Conservation (phyloP, 441 rosid species). For the Gossypium schwendimanii region DNA sequence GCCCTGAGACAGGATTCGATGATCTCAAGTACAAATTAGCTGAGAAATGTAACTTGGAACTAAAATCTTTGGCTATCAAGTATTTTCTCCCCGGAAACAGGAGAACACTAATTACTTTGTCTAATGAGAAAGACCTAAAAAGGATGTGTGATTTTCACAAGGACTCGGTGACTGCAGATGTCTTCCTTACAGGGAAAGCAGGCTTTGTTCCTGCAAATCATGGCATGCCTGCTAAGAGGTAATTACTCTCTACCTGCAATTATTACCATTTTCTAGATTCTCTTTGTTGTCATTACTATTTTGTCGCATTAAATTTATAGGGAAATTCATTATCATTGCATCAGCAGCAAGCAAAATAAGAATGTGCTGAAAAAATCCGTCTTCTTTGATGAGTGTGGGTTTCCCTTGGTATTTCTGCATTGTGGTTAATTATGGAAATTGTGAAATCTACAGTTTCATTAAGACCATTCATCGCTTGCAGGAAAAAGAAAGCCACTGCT, state of each 20-base stretch:
- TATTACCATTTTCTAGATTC: conserved; percentile 3
- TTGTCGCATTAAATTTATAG: background rate
- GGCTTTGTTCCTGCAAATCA: conserved; percentile 44
- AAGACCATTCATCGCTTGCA: conserved; percentile 23
- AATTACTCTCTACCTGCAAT: conserved; percentile 10
- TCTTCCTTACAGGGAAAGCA: conserved; percentile 51
- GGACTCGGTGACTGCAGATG: conserved; percentile 66
- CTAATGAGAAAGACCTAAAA: conserved; percentile 67
- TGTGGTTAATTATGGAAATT: background rate
- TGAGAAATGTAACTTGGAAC: conserved; percentile 56
- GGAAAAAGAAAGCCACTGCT: conserved; percentile 26
- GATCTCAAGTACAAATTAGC: conserved; percentile 72
- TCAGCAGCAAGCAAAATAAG: background rate
- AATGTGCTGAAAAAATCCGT: conserved; percentile 8
- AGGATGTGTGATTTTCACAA: conserved; percentile 73
- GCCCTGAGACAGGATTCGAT: conserved; percentile 52
- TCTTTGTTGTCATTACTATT: conserved; percentile 4
- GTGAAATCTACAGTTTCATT: background rate
- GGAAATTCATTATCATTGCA: background rate
- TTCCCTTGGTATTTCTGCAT: background rate
- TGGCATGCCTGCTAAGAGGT: conserved; percentile 37
- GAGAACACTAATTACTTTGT: conserved; percentile 61
- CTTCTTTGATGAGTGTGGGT: background rate
- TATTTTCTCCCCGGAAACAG: conserved; percentile 83
- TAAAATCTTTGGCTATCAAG: conserved; percentile 60